Evolutionary conservation across 805 yeast genomes (phyloP), one percentile per base, ranked within the genome.

Genomic region (Teunomyces kruisii): DNA sequence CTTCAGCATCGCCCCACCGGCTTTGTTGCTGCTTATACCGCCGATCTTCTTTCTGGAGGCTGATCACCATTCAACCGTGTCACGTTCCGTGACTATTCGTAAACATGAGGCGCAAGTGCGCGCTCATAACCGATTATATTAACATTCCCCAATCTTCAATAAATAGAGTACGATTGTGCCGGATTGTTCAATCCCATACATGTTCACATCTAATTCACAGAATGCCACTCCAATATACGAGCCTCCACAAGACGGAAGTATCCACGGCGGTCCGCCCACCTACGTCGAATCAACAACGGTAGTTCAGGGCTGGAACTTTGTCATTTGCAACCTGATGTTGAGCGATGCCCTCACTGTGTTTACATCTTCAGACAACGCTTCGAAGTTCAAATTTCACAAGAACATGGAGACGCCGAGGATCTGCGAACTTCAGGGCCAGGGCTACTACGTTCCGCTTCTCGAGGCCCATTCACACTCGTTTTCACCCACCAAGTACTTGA

Each of bases 361-460:
- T 10, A 26, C 28, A 5, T 5, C 28, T 3, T 26, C 28, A 26
- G 28, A 26, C 12, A 26, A 26, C 28, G 28, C 28, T 9, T 9
- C 12, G 3, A 26, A 26, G 9, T 26, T 26, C 28, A 26, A 26
- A 26, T 26, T 26, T 26, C 28, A 26, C 28, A 26, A 26, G 9
- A 26, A 26, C 28, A 10, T 9, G 3, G 9, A 3, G 9, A 26
- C 7, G 28, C 3, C 12, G 28, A 8, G 12, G 12, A 26, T 26
- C 12, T 9, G 28, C 9, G 43, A 40, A 27, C 27, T 32, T 6
- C 47, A 44, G 22, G 14, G 33, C 13, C 40, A 44, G 17, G 47
- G 47, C 16, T 31, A 39, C 15, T 44, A 38, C 5, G 31, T 44
- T 28, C 47, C 47, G 9, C 8, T 40, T 3, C 30, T 44, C 14